Evolutionary conservation across 1,284 basidiomycete species (phyloP), one percentile per base, ranked within the genome.

Genomic region (Papiliotrema laurentii): DNA sequence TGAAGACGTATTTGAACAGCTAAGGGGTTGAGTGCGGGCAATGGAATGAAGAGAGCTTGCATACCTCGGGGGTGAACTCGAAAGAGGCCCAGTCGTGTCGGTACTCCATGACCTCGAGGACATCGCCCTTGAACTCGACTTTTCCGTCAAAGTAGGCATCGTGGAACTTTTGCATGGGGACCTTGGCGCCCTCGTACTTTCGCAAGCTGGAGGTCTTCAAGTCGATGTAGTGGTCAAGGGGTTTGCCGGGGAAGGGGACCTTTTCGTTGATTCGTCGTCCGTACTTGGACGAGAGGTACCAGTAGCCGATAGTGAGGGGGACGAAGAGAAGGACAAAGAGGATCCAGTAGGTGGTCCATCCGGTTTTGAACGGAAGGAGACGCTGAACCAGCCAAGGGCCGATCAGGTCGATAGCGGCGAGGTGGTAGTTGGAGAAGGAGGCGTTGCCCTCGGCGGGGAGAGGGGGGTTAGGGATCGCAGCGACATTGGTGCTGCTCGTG

Each of bases 111-210:
- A 90, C 82, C 41, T 97, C 91, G 59, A 97, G 80, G 44, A 97
- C 85, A 68, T 97, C 92, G 85, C 91, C 91, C 55, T 97, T 97
- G 72, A 97, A 87, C 56, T 97, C 91, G 55, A 94, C 84, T 78
- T 97, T 97, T 56, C 86, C 86, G 54, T 94, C 92, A 75, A 99
- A 97, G 78, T 89, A 98, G 56, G 90, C 89, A 77, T 98, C 96
- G 72, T 98, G 87, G 80, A 97, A 96, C 58, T 88, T 76, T 76
- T 98, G 92, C 85, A 97, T 96, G 43, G 93, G 93, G 57, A 98
- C 97, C 77, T 97, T 84, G 72, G 62, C 72, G 60, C 82, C 83
- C 44, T 83, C 75, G 78, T 92, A 97, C 61, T 84, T 80, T 76
- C 83, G 86, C 65, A 98, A 79, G 55, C 83, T 84, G 1, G 77